Evolutionary conservation across 2,329 filamentous ascomycete genomes (phyloP).

Genomic region (Phialemonium atrogriseum): DNA sequence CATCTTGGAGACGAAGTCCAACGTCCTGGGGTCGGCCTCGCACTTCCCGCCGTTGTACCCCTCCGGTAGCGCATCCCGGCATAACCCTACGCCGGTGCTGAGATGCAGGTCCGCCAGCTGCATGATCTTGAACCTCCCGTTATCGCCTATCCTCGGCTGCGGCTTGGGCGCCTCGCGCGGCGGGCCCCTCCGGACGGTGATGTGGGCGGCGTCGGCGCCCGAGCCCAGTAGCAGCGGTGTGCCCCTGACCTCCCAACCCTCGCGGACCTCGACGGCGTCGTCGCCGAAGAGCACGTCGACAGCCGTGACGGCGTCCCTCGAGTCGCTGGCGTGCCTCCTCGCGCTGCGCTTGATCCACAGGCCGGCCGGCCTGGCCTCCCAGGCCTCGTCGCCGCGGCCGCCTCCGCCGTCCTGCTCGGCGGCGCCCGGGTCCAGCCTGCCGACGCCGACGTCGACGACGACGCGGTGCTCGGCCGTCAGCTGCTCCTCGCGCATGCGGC

Average conservation of each 20-base stretch:
- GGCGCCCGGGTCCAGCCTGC: constrained; percentile 59
- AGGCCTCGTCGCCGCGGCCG: constrained; percentile 43
- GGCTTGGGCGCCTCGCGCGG: constrained; percentile 59
- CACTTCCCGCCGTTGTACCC: constrained; percentile 67
- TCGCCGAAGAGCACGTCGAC: constrained; percentile 84
- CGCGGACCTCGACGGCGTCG: constrained; percentile 82
- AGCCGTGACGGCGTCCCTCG: constrained; percentile 65
- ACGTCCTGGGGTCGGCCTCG: constrained; percentile 82
- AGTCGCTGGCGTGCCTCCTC: constrained; percentile 67
- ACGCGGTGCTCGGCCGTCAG: constrained; percentile 66
- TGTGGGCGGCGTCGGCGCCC: constrained; percentile 58
- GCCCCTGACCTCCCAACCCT: constrained; percentile 74
- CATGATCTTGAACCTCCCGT: constrained; percentile 95
- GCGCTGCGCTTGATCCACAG: constrained; percentile 75
- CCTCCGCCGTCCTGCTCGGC: constrained; percentile 45
- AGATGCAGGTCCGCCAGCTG: constrained; percentile 92
- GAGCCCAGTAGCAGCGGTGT: constrained; percentile 61
- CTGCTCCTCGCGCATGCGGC: constrained; percentile 80
- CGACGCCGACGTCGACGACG: constrained; percentile 69
- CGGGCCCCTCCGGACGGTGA: constrained; percentile 70
- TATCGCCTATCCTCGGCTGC: constrained; percentile 69
- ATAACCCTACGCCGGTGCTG: constrained; percentile 78
- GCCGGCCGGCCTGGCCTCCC: constrained; percentile 70
- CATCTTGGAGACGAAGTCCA: constrained; percentile 78
- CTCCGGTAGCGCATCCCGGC: constrained; percentile 77